Conservation (phyloP, 305 asterid species). For the Fraxinus platypoda region DNA sequence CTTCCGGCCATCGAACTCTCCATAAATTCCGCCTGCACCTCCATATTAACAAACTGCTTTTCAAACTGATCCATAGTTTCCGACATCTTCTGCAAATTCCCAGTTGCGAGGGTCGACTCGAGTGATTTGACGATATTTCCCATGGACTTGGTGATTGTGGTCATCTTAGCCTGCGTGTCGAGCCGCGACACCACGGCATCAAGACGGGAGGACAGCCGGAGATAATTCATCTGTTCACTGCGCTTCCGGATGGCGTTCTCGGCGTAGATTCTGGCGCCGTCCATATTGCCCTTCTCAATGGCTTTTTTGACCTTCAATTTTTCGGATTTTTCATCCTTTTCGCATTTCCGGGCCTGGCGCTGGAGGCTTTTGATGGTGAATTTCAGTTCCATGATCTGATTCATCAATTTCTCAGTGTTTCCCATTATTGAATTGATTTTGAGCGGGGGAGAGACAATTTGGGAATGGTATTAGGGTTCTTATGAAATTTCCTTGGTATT, state of each 20-base stretch:
- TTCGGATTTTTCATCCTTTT: constrained; percentile 84
- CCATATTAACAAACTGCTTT: constrained; percentile 92
- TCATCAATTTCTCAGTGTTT: constrained; percentile 81
- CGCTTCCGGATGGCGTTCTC: constrained; percentile 93
- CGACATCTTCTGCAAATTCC: constrained; percentile 91
- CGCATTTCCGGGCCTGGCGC: constrained; percentile 85
- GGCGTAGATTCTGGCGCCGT: constrained; percentile 92
- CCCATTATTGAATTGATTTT: constrained; percentile 45
- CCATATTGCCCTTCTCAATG: constrained; percentile 94
- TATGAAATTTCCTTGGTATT: not conserved
- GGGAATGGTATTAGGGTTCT: not conserved
- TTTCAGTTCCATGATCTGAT: constrained; percentile 86
- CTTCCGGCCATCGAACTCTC: constrained; percentile 98
- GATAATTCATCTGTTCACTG: constrained; percentile 88
- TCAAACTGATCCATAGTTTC: constrained; percentile 94
- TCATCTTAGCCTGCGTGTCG: constrained; percentile 93
- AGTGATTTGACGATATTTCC: constrained; percentile 81
- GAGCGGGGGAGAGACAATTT: not conserved
- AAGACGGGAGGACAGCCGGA: constrained; percentile 86
- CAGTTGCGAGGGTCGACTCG: constrained; percentile 65
- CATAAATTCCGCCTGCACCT: constrained; percentile 97
- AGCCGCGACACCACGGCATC: constrained; percentile 94
- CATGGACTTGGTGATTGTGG: constrained; percentile 77
- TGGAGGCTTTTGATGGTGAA: constrained; percentile 82
- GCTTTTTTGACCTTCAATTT: constrained; percentile 87